Conservation (phyloP, 2,329 filamentous ascomycete genomes). For the Fusarium clavum region DNA sequence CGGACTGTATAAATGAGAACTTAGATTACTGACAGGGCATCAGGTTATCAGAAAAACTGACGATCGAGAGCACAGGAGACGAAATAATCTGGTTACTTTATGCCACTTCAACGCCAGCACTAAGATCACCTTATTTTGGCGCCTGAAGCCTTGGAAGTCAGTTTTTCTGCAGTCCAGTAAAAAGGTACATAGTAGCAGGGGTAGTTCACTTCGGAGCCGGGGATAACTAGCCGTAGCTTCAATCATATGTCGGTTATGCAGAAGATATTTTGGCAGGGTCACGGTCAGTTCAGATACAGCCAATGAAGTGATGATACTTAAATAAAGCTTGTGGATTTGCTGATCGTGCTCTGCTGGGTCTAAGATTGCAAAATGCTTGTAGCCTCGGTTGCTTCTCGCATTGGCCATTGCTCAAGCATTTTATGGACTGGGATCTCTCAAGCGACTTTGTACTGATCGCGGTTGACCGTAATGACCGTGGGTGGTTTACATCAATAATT, state of each 20-base stretch:
- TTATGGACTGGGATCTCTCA: background rate
- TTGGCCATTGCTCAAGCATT: slow-evolving; percentile 9
- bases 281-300: background rate
- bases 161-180: background rate
- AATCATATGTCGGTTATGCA: slow-evolving; percentile 19
- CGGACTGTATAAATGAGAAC: slow-evolving; percentile 22
- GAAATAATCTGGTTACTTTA: background rate
- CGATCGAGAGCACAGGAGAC: background rate
- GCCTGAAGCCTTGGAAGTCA: background rate
- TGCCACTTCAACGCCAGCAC: background rate
- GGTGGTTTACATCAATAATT: background rate
- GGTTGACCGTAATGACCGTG: slow-evolving; percentile 17
- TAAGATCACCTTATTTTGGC: background rate
- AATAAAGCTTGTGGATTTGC: background rate
- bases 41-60: background rate
- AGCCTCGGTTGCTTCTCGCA: slow-evolving; percentile 5
- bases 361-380: slow-evolving; percentile 7
- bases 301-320: slow-evolving; percentile 17
- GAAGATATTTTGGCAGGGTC: slow-evolving; percentile 12
- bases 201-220: slow-evolving; percentile 18
- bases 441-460: background rate
- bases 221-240: slow-evolving; percentile 19
- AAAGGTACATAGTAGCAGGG: background rate
- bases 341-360: slow-evolving; percentile 5
- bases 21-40: slow-evolving; percentile 19